A percentile compares a stretch with the other conserved stretches of the same genome.
Conservation (phyloP, 2,329 filamentous ascomycete species). For the Scopulariopsis brevicaulis region DNA sequence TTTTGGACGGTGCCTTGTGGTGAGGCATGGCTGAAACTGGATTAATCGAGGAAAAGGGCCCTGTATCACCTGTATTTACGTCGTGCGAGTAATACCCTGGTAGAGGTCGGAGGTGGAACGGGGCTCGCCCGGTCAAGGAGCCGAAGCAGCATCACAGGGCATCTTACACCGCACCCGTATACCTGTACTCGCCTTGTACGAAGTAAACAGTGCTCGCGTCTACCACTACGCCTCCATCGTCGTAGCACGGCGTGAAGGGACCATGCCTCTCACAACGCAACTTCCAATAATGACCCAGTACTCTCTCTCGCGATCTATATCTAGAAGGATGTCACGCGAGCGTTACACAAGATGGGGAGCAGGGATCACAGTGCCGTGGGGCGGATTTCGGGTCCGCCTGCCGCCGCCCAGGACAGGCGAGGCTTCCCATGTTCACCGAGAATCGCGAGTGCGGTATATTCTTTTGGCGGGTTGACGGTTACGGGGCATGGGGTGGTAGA, state of each 20-base stretch:
- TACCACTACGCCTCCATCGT: not conserved
- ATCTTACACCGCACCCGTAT: too few relatives aligned
- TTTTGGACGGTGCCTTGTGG: not conserved
- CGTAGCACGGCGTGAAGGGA: not conserved
- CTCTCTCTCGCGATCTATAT: not conserved
- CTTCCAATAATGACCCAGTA: not conserved
- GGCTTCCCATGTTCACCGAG: not conserved
- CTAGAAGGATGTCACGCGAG: not conserved
- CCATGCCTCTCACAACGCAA: not conserved
- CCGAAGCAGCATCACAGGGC: too few relatives aligned
- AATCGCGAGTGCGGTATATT: not conserved
- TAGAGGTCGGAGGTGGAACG: not conserved
- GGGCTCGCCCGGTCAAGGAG: too few relatives aligned
- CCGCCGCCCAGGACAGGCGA: not conserved
- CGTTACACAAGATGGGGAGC: not conserved
- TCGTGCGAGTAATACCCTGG: not conserved
- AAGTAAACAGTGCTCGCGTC: not conserved
- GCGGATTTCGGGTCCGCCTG: not conserved
- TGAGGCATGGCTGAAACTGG: not conserved
- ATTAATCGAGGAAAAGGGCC: not conserved
- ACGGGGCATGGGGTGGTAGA: too few relatives aligned
- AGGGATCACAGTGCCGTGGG: not conserved
- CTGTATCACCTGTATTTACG: not conserved
- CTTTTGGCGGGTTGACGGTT: too few relatives aligned
- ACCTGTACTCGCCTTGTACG: too few relatives aligned